Evolutionary conservation across 768 basidiomycete species (phyloP).

Genomic region (Lyophyllum decastes): DNA sequence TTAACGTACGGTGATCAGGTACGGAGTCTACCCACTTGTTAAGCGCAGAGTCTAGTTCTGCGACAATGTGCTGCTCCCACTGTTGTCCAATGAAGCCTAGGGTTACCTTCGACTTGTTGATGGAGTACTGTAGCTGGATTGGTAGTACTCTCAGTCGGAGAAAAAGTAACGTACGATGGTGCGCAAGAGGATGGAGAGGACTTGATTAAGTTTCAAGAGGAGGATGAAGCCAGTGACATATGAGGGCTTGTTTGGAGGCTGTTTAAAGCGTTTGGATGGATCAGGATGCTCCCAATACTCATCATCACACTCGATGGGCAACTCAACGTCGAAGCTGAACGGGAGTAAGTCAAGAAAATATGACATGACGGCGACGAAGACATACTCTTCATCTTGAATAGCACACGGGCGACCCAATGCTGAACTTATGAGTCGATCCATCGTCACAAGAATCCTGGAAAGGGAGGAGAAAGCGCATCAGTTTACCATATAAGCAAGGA

Average conservation of each 20-base stretch:
- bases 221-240: slow-evolving; percentile 56
- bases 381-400: slow-evolving; percentile 78
- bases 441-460: slow-evolving; percentile 52
- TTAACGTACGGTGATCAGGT: slow-evolving; percentile 54
- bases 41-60: slow-evolving; percentile 70
- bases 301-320: slow-evolving; percentile 66
- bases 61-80: slow-evolving; percentile 72
- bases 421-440: slow-evolving; percentile 53
- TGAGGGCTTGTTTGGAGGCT: slow-evolving; percentile 66
- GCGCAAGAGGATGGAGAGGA: slow-evolving; percentile 62
- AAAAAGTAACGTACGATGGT: slow-evolving; percentile 53
- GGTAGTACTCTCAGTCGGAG: neutral
- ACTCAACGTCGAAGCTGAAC: slow-evolving; percentile 71
- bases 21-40: slow-evolving; percentile 73
- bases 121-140: slow-evolving; percentile 64
- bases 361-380: neutral
- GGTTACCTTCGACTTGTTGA: slow-evolving; percentile 69
- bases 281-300: slow-evolving; percentile 74
- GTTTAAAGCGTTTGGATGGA: slow-evolving; percentile 62
- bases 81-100: slow-evolving; percentile 61
- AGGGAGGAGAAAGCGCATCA: neutral
- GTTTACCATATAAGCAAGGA: neutral
- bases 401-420: slow-evolving; percentile 74
- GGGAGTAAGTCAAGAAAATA: neutral
- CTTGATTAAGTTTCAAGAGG: slow-evolving; percentile 59